Conservation (phyloP, 2,329 filamentous ascomycete genomes). For the Paradendryphiella salina region DNA sequence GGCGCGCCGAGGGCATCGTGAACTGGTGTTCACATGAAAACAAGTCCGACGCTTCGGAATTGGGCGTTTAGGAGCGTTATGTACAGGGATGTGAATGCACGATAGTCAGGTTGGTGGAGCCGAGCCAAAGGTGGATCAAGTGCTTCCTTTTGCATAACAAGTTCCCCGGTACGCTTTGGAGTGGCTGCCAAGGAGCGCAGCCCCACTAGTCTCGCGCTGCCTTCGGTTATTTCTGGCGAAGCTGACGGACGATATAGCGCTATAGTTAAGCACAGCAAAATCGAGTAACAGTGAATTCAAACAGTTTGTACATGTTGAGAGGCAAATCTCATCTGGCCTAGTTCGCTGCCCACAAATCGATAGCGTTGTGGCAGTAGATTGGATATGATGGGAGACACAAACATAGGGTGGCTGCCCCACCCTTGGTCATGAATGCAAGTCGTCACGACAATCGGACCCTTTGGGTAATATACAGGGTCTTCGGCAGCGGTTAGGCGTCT, state of each 20-base stretch:
- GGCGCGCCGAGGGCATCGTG: conserved; percentile 22
- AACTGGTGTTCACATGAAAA: conserved; percentile 12
- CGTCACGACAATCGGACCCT: conserved; percentile 19
- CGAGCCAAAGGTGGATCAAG: conserved; percentile 18
- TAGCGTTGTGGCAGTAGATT: not conserved
- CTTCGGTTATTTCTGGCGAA: conserved; percentile 18
- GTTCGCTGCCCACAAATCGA: not conserved
- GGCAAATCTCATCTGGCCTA: not conserved
- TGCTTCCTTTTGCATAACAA: conserved; percentile 28
- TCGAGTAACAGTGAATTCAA: conserved; percentile 1
- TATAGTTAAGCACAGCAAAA: conserved; percentile 6
- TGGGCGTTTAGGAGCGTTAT: conserved; percentile 23
- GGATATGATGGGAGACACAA: not conserved
- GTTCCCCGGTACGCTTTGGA: conserved; percentile 22
- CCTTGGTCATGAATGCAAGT: conserved; percentile 11
- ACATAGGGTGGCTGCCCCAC: not conserved
- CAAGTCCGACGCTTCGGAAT: conserved; percentile 8
- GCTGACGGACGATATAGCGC: conserved; percentile 5
- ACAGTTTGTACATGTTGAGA: not conserved
- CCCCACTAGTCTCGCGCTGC: conserved; percentile 6
- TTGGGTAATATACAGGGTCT: conserved; percentile 15
- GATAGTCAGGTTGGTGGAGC: conserved; percentile 11
- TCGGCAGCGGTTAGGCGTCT: conserved; percentile 7
- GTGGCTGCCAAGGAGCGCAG: conserved; percentile 9
- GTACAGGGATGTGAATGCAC: conserved; percentile 13